Conservation (phyloP, 495 filamentous ascomycete genomes). For the Xylaria curta region DNA sequence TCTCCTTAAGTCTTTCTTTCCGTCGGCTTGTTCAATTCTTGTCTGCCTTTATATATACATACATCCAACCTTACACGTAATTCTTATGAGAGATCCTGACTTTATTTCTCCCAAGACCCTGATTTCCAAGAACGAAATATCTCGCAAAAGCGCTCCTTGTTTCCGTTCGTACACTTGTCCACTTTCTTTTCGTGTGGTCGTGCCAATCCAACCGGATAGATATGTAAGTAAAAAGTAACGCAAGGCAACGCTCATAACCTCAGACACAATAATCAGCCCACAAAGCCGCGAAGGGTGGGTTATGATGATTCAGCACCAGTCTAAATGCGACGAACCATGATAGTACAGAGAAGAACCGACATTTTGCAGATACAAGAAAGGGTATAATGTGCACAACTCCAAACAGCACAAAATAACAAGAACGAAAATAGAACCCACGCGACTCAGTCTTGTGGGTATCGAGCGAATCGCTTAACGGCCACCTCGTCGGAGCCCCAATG, state of each 20-base stretch:
- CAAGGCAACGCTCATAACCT: conserved; percentile 13
- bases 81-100: not conserved
- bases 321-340: conserved; percentile 27
- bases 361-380: conserved; percentile 2
- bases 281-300: not conserved
- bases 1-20: not conserved
- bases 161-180: not conserved
- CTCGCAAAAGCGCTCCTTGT: not conserved
- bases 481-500: conserved; percentile 36
- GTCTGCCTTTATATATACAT: conserved; percentile 10
- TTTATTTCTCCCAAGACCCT: not conserved
- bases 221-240: conserved; percentile 1
- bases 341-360: conserved; percentile 10
- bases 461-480: conserved; percentile 25
- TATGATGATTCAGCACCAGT: conserved; percentile 11
- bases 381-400: conserved; percentile 26
- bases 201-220: not conserved
- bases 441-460: not conserved
- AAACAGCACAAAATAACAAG: conserved; percentile 12
- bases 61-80: not conserved
- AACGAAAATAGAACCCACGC: not conserved
- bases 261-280: conserved; percentile 13
- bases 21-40: not conserved
- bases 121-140: not conserved
- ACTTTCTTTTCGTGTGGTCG: not conserved